Percentiles rank a stretch among this genome's conserved stretches.
Evolutionary conservation across 805 yeast species (phyloP).

Genomic region (Kodamaea neixiangensis): DNA sequence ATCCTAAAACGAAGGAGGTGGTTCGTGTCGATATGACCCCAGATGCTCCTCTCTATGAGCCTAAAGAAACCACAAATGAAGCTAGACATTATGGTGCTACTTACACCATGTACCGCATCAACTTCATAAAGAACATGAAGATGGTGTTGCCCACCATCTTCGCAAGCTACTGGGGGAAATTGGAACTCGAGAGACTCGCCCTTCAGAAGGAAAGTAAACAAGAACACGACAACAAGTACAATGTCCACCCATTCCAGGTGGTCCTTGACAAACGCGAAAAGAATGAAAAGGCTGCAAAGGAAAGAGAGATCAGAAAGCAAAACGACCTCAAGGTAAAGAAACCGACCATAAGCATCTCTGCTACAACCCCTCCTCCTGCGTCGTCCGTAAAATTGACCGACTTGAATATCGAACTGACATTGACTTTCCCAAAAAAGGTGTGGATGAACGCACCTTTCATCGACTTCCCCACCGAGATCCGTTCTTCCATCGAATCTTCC

Average conservation of each 20-base stretch:
- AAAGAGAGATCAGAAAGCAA: conserved; percentile 45
- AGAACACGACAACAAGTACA: conserved; percentile 55
- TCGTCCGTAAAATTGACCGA: background rate
- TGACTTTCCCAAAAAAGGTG: conserved; percentile 50
- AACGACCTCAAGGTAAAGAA: conserved; percentile 53
- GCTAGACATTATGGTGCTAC: conserved; percentile 93
- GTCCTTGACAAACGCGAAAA: conserved; percentile 56
- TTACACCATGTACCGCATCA: conserved; percentile 75
- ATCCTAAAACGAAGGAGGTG: conserved; percentile 77
- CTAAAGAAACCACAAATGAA: conserved; percentile 81
- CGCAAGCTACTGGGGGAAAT: conserved; percentile 71
- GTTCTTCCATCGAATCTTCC: conserved; percentile 63
- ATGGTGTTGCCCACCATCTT: conserved; percentile 87
- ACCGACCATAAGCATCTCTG: conserved; percentile 45
- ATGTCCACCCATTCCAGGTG: conserved; percentile 75
- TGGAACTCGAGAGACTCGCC: conserved; percentile 61
- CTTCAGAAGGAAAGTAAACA: conserved; percentile 47
- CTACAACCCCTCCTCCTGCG: conserved; percentile 3
- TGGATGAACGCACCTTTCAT: conserved; percentile 75
- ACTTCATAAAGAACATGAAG: conserved; percentile 78
- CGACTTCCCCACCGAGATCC: conserved; percentile 62
- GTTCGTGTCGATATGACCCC: conserved; percentile 60
- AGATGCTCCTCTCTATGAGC: conserved; percentile 49
- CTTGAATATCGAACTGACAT: conserved; percentile 4
- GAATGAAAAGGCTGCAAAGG: conserved; percentile 46